Evolutionary conservation across 2,329 filamentous ascomycete species (phyloP), one percentile per base, ranked within the genome.

Genomic region (Rhynchosporium graminicola): DNA sequence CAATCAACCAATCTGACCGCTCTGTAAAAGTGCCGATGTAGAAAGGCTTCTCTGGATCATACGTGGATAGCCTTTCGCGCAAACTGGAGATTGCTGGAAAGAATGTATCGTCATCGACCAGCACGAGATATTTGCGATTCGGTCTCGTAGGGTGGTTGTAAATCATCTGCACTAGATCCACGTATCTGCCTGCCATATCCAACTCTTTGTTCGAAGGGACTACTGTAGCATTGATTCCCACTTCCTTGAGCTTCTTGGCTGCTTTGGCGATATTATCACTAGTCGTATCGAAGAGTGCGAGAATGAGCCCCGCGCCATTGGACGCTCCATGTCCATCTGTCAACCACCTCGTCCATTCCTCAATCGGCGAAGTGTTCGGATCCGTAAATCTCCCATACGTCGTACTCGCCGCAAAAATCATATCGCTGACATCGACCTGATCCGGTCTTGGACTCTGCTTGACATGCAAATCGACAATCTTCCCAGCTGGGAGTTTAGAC

Each of bases 321-420:
- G 82, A 81, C 60, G 77, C 73, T 43, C 83, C 82, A 59, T 79
- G 78, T 65, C 80, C 79, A 70, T 86, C 82, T 2, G 83, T 86
- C 55, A 86, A 77, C 83, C 83, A 86, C 72, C 81, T 82, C 3
- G 78, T 78, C 82, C 83, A 86, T 70, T 86, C 83, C 66, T 83
- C 81, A 50, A 85, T 77, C 0, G 83, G 81, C 52, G 77, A 81
- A 1, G 80, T 83, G 58, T 77, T 76, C 1, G 78, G 74, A 63
- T 82, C 79, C 71, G 76, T 81, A 71, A 86, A 83, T 48, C 83
- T 77, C 67, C 80, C 77, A 74, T 82, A 85, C 0, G 82, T 85
- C 4, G 83, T 86, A 0, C 83, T 85, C 3, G 84, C 82, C 50
- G 82, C 83, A 63, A 86, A 86, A 73, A 85, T 80, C 71, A 85